Percentiles rank a stretch among this genome's conserved stretches.
phyloP scores from a whole-genome alignment of 148 eudicot genomes.

The Fagopyrum esculentum region DNA sequence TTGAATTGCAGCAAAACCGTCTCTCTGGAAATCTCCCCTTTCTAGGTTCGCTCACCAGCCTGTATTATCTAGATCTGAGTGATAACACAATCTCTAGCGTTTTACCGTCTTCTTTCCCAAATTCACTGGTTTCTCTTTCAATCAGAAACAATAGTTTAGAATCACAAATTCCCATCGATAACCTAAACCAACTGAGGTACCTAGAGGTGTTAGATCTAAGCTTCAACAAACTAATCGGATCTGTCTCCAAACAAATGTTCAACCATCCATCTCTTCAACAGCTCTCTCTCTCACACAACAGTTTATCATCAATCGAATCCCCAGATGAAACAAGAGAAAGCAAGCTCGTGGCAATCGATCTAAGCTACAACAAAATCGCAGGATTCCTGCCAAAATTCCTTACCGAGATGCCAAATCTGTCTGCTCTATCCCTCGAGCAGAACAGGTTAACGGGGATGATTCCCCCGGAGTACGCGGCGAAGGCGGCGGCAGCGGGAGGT shows the following conservation, averaged over 20 bases:
- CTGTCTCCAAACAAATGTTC: constrained; percentile 23
- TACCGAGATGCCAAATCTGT: constrained; percentile 25
- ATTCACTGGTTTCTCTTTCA: constrained; percentile 29
- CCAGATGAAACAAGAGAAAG: constrained; percentile 8
- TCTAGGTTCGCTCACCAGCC: constrained; percentile 23
- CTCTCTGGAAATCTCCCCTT: constrained; percentile 32
- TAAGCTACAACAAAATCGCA: constrained; percentile 29
- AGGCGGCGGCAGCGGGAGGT: constrained; percentile 16
- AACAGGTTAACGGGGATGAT: constrained; percentile 44
- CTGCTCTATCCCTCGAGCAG: constrained; percentile 35
- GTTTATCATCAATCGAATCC: constrained; percentile 18
- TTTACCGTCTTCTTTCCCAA: constrained; percentile 24
- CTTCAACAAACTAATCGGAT: constrained; percentile 25
- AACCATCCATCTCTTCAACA: constrained; percentile 39
- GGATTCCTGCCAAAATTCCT: constrained; percentile 30
- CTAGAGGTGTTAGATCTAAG: constrained; percentile 43
- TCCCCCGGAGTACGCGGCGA: constrained; percentile 30
- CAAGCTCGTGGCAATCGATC: constrained; percentile 32
- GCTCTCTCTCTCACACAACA: constrained; percentile 31
- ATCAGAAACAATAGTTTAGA: constrained; percentile 29
- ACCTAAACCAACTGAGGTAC: constrained; percentile 1
- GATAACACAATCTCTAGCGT: constrained; percentile 21
- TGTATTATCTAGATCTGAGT: constrained; percentile 28
- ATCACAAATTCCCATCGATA: constrained; percentile 19
- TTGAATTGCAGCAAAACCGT: constrained; percentile 33